These are phyloP conservation scores for Neckera pumila DNA, from an alignment of 225 moss, liverwort and hornwort species.

Conservation along the genomic window DNA sequence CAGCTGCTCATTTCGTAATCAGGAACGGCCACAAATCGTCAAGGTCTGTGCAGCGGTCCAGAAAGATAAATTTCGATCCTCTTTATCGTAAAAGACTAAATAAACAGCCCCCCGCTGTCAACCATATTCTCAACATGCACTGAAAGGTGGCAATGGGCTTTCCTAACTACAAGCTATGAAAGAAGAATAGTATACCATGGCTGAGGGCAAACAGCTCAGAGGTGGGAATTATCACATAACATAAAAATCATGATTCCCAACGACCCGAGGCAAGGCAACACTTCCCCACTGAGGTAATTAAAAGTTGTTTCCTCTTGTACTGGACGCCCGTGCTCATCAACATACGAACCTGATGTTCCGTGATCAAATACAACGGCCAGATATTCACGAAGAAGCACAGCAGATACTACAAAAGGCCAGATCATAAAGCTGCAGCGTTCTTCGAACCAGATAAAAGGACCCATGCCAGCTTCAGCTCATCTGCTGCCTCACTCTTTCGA, in stretches of 20 bases:
- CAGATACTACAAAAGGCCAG: conserved; percentile 20
- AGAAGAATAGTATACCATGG: conserved; percentile 8
- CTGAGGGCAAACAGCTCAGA: conserved; percentile 7
- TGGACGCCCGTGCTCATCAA: conserved; percentile 16
- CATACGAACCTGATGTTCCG: conserved; percentile 14
- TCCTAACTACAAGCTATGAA: conserved; percentile 21
- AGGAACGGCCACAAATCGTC: conserved; percentile 11
- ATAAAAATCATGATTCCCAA: conserved; percentile 1
- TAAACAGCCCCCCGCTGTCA: neutral
- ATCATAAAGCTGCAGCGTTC: conserved; percentile 12
- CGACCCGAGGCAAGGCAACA: neutral
- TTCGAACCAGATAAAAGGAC: conserved; percentile 65
- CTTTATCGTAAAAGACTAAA: conserved; percentile 3
- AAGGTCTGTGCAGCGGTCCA: conserved; percentile 16
- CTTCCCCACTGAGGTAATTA: neutral
- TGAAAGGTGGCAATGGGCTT: conserved; percentile 11
- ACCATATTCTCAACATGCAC: conserved; percentile 1
- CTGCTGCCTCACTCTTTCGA: conserved; percentile 74
- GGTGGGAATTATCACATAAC: conserved; percentile 3
- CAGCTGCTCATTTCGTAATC: conserved; percentile 20
- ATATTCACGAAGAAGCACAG: conserved; percentile 23
- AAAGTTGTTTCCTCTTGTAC: neutral
- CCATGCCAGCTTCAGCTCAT: conserved; percentile 39
- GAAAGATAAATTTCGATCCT: conserved; percentile 4
- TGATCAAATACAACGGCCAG: conserved; percentile 29